Evolutionary conservation across 225 moss, liverwort and hornwort species (phyloP).

Genomic region (Bryum argenteum): DNA sequence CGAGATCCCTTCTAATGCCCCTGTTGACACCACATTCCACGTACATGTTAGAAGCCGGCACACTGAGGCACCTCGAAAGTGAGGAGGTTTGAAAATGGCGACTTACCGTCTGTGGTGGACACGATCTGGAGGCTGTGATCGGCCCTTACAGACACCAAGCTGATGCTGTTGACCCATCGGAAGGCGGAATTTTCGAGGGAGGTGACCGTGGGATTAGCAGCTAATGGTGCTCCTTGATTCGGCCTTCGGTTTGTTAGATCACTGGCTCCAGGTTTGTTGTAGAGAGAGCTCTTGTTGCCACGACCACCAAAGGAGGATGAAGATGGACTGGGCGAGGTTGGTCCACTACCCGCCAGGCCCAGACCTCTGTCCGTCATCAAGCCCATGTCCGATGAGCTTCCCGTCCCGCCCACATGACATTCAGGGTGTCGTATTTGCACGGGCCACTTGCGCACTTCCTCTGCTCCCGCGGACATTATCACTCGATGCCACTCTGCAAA

Average conservation of each 20-base stretch:
- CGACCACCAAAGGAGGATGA: conserved; percentile 76
- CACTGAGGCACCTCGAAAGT: too few species aligned
- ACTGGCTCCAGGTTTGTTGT: conserved; percentile 41
- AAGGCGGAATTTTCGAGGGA: conserved; percentile 54
- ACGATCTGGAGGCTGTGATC: conserved; percentile 90
- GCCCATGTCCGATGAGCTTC: conserved; percentile 65
- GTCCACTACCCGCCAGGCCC: conserved; percentile 80
- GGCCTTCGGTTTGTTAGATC: conserved; percentile 61
- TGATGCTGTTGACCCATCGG: conserved; percentile 92
- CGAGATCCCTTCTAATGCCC: conserved; percentile 62
- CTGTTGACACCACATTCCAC: conserved; percentile 27
- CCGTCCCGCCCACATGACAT: conserved; percentile 46
- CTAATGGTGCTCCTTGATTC: conserved; percentile 36
- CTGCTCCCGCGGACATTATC: conserved; percentile 71
- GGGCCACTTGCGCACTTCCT: conserved; percentile 86
- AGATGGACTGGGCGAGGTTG: conserved; percentile 80
- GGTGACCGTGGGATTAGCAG: conserved; percentile 29
- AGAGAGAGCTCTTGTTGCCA: conserved; percentile 55
- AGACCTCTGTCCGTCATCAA: conserved; percentile 77
- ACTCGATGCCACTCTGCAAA: conserved; percentile 90
- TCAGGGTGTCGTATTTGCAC: conserved; percentile 74
- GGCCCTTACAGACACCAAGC: conserved; percentile 77
- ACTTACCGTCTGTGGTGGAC: conserved; percentile 62
- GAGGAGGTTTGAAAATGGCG: not conserved
- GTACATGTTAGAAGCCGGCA: too few species aligned